Evolutionary conservation across 345 rosid species (phyloP).

Genomic region (Eutrema japonicum): DNA sequence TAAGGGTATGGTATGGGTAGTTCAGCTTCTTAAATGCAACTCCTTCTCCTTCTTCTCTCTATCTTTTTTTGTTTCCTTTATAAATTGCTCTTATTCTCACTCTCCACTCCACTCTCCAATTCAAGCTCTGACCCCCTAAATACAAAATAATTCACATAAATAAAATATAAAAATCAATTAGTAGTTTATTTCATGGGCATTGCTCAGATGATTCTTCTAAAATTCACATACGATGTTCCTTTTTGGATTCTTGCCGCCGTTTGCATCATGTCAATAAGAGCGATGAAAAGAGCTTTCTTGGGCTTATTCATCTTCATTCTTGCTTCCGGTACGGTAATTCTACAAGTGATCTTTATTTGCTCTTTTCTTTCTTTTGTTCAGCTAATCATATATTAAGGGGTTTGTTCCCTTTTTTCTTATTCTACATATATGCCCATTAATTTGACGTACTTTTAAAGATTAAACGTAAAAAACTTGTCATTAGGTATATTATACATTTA

Average conservation of each 20-base stretch:
- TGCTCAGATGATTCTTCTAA: constrained; percentile 29
- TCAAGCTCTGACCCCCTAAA: constrained; percentile 28
- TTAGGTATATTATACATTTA: not conserved
- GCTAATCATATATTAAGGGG: not conserved
- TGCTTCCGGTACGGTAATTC: constrained; percentile 67
- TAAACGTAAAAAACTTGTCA: constrained; percentile 6
- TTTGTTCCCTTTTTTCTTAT: not conserved
- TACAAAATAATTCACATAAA: not conserved
- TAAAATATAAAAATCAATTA: not conserved
- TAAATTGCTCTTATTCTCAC: constrained; percentile 26
- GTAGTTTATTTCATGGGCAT: constrained; percentile 25
- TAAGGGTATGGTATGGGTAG: constrained; percentile 35
- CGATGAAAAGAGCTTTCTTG: constrained; percentile 44
- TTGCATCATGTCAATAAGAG: constrained; percentile 25
- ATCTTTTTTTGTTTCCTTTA: not conserved
- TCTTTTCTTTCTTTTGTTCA: not conserved
- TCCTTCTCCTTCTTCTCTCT: constrained; percentile 3
- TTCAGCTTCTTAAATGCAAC: constrained; percentile 38
- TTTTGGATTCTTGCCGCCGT: constrained; percentile 39
- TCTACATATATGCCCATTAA: constrained; percentile 6
- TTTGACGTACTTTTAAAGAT: not conserved
- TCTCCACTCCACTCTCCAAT: constrained; percentile 19
- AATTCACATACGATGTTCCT: constrained; percentile 36
- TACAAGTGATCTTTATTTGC: not conserved
- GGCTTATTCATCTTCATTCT: constrained; percentile 58